A percentile compares a stretch with the other conserved stretches of the same genome.
Conservation (phyloP, 78 protist genomes). For the Dictyostelium citrinum region DNA sequence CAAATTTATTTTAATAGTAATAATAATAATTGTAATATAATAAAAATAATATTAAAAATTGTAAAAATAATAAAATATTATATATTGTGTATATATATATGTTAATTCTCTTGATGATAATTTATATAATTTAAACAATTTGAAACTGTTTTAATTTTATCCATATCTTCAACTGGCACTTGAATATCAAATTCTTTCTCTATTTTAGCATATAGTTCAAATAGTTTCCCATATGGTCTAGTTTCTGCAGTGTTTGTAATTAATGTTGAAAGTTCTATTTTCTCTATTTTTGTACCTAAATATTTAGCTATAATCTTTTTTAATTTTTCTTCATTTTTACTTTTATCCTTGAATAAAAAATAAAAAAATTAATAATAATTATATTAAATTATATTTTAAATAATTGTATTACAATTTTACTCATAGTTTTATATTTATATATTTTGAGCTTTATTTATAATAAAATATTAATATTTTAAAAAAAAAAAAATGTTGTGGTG, state of each 20-base stretch:
- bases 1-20: no score
- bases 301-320: neutral
- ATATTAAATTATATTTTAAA: no score
- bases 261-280: neutral
- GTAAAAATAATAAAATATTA: no score
- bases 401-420: neutral
- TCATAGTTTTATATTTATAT: neutral
- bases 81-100: no score
- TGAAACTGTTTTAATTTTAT: neutral
- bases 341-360: neutral
- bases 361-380: neutral
- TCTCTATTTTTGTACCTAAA: neutral
- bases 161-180: neutral
- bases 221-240: neutral
- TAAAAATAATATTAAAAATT: no score
- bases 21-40: no score
- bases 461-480: no score
- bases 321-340: constrained; percentile 7
- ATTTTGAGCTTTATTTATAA: no score
- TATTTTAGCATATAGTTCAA: neutral
- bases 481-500: no score
- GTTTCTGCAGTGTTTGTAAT: constrained; percentile 3
- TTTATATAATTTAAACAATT: constrained; percentile 8
- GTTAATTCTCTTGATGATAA: neutral
- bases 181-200: neutral